Base-by-base conservation (phyloP, 208 protist species). In the Herpetomonas samuelpessoai region DNA sequence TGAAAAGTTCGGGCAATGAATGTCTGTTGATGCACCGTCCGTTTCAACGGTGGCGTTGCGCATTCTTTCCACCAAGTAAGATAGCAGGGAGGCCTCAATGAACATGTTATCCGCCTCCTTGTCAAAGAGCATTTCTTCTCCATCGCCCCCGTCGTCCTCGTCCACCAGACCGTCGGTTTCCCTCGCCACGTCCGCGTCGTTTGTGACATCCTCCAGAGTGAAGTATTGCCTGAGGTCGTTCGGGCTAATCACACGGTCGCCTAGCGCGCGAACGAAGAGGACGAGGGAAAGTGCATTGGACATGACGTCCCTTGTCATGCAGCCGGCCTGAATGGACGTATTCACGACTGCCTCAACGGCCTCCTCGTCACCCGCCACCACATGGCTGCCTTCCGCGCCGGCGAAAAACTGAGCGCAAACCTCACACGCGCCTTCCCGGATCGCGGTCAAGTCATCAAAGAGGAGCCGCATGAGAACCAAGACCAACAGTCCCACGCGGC, bases 61-160 rank as follows among this genome's bases (percentile, higher is more conserved):
- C 16, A 71, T 81, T 63, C 71, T 54, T 26, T 50, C 59, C 16
- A 52, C 52, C 31, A 92, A 55, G 45, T 76, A 85, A 1, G 45
- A 28, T 21, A 96, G 49, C 10, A 91, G 51, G 4, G 74, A 64
- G 3, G 62, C 68, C 59, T 96, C 90, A 2, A 72, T 71, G 58
- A 91, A 96, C 76, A 96, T 81, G 65, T 96, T 96, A 2, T 81
- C 86, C 16, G 74, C 72, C 51, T 96, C 86, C 67, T 89, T 86
- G 52, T 91, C 70, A 65, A 96, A 96, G 14, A 96, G 68, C 2
- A 92, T 79, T 21, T 87, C 84, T n/a, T 74, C 79, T n/a, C 21
- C 57, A 35, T 49, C 64, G 0, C 60, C 69, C 1, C 30, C 57
- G 3, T 62, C 58, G 3, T 14, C 39, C 0, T 49, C 52, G 22